A percentile compares a stretch with the other conserved stretches of the same genome.
Evolutionary conservation across 257 asterid genomes (phyloP).

Genomic region (Scutellaria barbata): DNA sequence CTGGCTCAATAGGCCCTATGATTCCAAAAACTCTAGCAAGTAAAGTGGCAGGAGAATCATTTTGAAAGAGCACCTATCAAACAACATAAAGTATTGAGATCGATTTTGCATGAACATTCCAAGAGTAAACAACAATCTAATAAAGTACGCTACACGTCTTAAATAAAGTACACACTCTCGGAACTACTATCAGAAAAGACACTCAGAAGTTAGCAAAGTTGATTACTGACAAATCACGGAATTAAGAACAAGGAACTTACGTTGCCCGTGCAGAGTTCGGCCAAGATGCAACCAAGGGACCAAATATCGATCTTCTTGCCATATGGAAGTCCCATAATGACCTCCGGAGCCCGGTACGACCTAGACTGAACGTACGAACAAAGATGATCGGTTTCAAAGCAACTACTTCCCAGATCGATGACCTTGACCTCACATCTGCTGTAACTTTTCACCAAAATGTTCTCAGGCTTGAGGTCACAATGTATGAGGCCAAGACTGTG

Average conservation of each 20-base stretch:
- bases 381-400: slow-evolving; percentile 95
- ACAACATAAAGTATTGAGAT: slow-evolving; percentile 14
- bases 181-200: slow-evolving; percentile 5
- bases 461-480: slow-evolving; percentile 98
- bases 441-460: slow-evolving; percentile 97
- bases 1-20: slow-evolving; percentile 77
- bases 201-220: slow-evolving; percentile 4
- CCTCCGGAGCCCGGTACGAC: slow-evolving; percentile 98
- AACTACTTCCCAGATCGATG: slow-evolving; percentile 96
- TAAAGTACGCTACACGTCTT: background rate
- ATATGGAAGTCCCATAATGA: slow-evolving; percentile 93
- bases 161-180: background rate
- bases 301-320: slow-evolving; percentile 92
- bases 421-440: slow-evolving; percentile 99
- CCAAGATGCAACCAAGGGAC: slow-evolving; percentile 99
- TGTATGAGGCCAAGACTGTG: slow-evolving; percentile 98
- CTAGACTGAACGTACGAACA: slow-evolving; percentile 98
- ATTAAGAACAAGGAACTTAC: slow-evolving; percentile 54
- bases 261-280: slow-evolving; percentile 97
- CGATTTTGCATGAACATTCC: too few species aligned
- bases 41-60: slow-evolving; percentile 97
- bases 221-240: slow-evolving; percentile 12
- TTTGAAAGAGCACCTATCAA: slow-evolving; percentile 90
- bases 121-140: background rate
- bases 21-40: slow-evolving; percentile 97